Base-by-base conservation (phyloP, 1,284 basidiomycete species). In the Apiotrichum akiyoshidainum region DNA sequence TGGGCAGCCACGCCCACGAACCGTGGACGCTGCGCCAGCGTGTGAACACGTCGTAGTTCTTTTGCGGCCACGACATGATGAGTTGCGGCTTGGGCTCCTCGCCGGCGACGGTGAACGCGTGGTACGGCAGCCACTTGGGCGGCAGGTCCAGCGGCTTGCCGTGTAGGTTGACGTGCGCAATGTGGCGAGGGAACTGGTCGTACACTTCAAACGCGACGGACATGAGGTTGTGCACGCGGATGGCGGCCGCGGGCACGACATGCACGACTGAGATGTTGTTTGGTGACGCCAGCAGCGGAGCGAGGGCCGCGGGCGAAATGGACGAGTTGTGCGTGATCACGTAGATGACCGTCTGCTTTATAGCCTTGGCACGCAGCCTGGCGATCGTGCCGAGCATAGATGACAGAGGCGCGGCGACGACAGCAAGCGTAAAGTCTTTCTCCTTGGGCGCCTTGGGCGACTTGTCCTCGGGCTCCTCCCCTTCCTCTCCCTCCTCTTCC, bases 31-130 rank as follows among this genome's bases (percentile, higher is more conserved):
- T 50, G 37, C 69, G 61, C 66, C 70, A 68, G 45, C 65, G 65
- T 45, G 68, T 69, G 48, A 76, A 52, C 19, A 74, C 67, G 59
- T 76, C 74, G 58, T 71, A 75, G 19, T 61, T 69, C 39, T 60
- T 52, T 40, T 70, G 52, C 14, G 74, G 72, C 70, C 71, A 75
- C 3, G 64, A 21, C 57, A 76, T 66, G 34, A 59, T 63, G 22
- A 76, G 62, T 19, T 65, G 55, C 0, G 71, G 70, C 46, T 60
- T 66, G 26, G 61, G 64, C 1, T 63, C 49, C 14, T 45, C 49
- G 10, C 34, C 26, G 0, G 68, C 69, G 9, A 76, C 64, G 9
- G 70, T 74, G 55, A 71, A 75, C 0, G 65, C 55, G n/a, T 67
- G 69, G 52, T 63, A 66, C 21, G 63, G 61, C 44, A 67, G 26